Evolutionary conservation across 1,284 basidiomycete genomes (phyloP).

Genomic region (Ceraceosorus guamensis): DNA sequence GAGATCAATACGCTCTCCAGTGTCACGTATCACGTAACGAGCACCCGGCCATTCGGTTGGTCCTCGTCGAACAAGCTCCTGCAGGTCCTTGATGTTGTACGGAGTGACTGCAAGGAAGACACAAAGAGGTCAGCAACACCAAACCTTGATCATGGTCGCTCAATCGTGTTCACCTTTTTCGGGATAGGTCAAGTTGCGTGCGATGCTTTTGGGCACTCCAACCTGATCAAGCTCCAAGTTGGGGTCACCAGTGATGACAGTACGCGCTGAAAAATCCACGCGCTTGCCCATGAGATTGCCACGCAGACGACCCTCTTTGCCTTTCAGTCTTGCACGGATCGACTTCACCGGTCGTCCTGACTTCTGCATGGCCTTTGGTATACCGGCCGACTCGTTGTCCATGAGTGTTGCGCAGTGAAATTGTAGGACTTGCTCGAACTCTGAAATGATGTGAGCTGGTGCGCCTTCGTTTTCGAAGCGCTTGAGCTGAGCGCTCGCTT

Average conservation of each 20-base stretch:
- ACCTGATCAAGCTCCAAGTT: constrained; percentile 95
- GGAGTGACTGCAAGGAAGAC: constrained; percentile 65
- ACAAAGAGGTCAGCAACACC: too few species aligned
- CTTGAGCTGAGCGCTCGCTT: constrained; percentile 83
- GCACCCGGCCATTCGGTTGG: constrained; percentile 94
- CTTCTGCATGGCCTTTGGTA: constrained; percentile 94
- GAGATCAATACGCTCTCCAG: constrained; percentile 93
- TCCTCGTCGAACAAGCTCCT: constrained; percentile 92
- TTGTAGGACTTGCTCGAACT: constrained; percentile 86
- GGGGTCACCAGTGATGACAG: constrained; percentile 98
- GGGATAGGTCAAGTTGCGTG: constrained; percentile 95
- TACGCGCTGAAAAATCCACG: constrained; percentile 97
- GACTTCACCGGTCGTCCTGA: constrained; percentile 97
- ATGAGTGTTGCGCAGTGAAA: constrained; percentile 99
- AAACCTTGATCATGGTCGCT: background rate
- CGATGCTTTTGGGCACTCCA: constrained; percentile 92
- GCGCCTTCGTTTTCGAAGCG: constrained; percentile 94
- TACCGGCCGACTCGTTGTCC: constrained; percentile 99
- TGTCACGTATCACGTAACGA: constrained; percentile 93
- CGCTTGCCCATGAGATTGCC: constrained; percentile 99
- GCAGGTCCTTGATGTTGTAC: constrained; percentile 90
- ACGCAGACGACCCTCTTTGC: constrained; percentile 94
- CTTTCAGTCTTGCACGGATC: constrained; percentile 94
- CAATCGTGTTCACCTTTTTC: constrained; percentile 57
- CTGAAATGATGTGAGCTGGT: constrained; percentile 87